Conservation (phyloP, 75 land plant genomes). For the Cryptomeria japonica region DNA sequence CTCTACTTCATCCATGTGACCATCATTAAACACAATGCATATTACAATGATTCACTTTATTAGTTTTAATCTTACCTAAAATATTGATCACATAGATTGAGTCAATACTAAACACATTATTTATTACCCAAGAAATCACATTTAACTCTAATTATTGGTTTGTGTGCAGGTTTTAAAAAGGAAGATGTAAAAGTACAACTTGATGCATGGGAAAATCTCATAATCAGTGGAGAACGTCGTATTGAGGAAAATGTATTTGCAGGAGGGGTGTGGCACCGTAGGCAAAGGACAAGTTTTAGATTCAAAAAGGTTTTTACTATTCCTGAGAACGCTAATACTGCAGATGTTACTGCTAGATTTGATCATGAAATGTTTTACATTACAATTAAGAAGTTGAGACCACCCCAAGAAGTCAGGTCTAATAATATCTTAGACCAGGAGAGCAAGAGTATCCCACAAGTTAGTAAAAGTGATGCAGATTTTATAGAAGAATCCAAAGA, state of each 20-base stretch:
- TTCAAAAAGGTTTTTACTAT: background rate
- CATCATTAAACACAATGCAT: no score
- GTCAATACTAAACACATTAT: no score
- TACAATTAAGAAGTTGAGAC: background rate
- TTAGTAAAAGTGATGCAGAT: no score
- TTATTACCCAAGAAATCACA: no score
- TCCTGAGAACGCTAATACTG: background rate
- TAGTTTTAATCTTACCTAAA: no score
- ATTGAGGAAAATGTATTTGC: background rate
- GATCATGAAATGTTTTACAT: background rate
- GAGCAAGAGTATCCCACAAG: background rate
- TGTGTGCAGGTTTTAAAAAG: background rate
- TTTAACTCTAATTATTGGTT: background rate
- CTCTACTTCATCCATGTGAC: no score
- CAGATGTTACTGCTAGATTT: background rate
- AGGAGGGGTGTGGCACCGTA: background rate
- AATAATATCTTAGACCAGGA: no score
- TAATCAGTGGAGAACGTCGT: background rate
- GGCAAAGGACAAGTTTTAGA: background rate
- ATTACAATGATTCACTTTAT: no score
- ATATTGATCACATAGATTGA: no score
- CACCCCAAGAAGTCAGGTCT: no score
- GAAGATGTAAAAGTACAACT: background rate
- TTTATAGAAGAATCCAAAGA: background rate
- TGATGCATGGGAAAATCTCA: background rate